A percentile compares a stretch with the other conserved stretches of the same genome.
These are phyloP conservation scores for Leptosphaerulina australis DNA, from an alignment of 2,329 filamentous ascomycete genomes.

Conservation along the genomic window DNA sequence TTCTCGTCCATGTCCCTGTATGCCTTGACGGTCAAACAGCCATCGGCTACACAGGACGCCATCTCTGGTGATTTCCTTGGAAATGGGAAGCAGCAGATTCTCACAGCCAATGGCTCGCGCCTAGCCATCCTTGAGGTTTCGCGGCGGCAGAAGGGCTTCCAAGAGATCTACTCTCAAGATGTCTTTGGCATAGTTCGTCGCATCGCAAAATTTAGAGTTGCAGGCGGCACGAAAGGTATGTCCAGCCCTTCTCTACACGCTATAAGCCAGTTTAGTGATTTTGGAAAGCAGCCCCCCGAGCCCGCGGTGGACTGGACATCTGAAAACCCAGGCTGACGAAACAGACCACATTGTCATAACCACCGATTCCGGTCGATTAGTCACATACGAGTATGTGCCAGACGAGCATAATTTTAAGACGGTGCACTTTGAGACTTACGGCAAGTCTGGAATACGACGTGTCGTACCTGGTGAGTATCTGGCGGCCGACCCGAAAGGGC, in stretches of 20 bases:
- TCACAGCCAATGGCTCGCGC: constrained; percentile 89
- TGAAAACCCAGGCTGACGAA: constrained; percentile 41
- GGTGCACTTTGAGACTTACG: constrained; percentile 95
- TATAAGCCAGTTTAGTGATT: constrained; percentile 57
- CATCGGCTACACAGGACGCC: constrained; percentile 86
- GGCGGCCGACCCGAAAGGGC: constrained; percentile 91
- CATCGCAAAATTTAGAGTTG: constrained; percentile 86
- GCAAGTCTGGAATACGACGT: constrained; percentile 91
- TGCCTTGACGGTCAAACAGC: constrained; percentile 91
- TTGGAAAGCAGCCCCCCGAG: constrained; percentile 45
- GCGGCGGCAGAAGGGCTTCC: constrained; percentile 81
- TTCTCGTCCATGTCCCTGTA: constrained; percentile 99
- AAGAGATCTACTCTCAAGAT: constrained; percentile 86
- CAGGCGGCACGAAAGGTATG: constrained; percentile 95
- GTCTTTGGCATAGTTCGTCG: constrained; percentile 94
- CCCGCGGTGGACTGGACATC: constrained; percentile 38
- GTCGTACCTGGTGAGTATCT: constrained; percentile 96
- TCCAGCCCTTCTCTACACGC: constrained; percentile 30
- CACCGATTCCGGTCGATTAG: constrained; percentile 93
- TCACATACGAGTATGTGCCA: constrained; percentile 89
- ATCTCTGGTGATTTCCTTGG: constrained; percentile 94
- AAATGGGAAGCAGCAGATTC: constrained; percentile 96
- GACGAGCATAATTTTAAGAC: constrained; percentile 85
- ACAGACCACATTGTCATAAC: constrained; percentile 94
- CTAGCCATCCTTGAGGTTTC: constrained; percentile 88